A percentile compares a stretch with the other conserved stretches of the same genome.
These are phyloP conservation scores for Cryptococcus sp. DNA, from an alignment of 1,284 basidiomycete species.

Conservation along the genomic window DNA sequence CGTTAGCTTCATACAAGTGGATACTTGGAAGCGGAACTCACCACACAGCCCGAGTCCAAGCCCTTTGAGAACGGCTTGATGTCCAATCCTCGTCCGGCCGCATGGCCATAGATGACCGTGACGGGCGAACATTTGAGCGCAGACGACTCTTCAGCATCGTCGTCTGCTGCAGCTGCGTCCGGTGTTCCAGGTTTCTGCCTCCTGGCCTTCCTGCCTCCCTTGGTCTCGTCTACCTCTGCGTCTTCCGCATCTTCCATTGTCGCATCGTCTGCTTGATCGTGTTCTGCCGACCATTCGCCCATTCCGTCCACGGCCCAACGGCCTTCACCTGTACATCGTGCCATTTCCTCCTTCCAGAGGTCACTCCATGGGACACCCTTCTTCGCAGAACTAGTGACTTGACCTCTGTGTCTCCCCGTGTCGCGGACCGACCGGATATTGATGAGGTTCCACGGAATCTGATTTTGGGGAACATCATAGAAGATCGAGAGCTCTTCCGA, in stretches of 20 bases:
- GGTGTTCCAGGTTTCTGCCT: slow-evolving; percentile 21
- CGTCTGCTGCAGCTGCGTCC: slow-evolving; percentile 1
- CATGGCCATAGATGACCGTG: slow-evolving; percentile 80
- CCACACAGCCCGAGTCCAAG: slow-evolving; percentile 77
- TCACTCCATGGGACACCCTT: slow-evolving; percentile 72
- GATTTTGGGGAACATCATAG: slow-evolving; percentile 69
- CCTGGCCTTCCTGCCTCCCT: slow-evolving; percentile 10
- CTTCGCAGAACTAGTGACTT: slow-evolving; percentile 61
- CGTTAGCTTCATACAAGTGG: background rate
- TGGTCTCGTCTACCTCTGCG: slow-evolving; percentile 13
- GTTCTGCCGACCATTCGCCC: slow-evolving; percentile 29
- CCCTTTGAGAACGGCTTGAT: slow-evolving; percentile 76
- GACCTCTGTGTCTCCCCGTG: slow-evolving; percentile 52
- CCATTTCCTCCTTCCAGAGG: slow-evolving; percentile 72
- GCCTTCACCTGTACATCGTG: slow-evolving; percentile 57
- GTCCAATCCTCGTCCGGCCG: slow-evolving; percentile 73
- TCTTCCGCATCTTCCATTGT: slow-evolving; percentile 27
- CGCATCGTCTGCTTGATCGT: slow-evolving; percentile 32
- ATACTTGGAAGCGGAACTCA: slow-evolving; percentile 20
- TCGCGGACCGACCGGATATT: slow-evolving; percentile 72
- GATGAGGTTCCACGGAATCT: slow-evolving; percentile 68
- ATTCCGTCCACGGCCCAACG: slow-evolving; percentile 23
- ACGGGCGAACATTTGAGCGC: slow-evolving; percentile 65
- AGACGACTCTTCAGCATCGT: slow-evolving; percentile 8
- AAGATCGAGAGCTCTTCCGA: slow-evolving; percentile 60